These are phyloP conservation scores for Alternaria ventricosa DNA, from an alignment of 2,329 filamentous ascomycete species.

Conservation along the genomic window DNA sequence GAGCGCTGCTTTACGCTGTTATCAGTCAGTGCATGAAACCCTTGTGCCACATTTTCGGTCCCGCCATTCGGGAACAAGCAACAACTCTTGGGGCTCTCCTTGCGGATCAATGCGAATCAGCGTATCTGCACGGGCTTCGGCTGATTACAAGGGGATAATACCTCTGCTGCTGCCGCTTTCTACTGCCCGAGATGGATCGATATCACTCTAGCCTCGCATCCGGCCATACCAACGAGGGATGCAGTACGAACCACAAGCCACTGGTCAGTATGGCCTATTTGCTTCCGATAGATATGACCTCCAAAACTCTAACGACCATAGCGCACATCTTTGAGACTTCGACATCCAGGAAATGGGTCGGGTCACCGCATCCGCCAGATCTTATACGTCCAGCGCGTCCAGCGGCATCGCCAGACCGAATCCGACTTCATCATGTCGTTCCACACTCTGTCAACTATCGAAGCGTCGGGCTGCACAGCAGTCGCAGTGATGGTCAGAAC, in stretches of 20 bases:
- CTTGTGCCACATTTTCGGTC: not conserved
- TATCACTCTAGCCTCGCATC: not conserved
- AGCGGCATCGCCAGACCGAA: not conserved
- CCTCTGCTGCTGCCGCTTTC: not conserved
- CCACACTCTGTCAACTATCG: too few species aligned
- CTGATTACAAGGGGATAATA: too few species aligned
- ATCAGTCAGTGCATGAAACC: not conserved
- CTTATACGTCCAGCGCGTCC: not conserved
- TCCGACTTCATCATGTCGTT: too few species aligned
- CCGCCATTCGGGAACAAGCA: not conserved
- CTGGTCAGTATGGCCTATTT: not conserved
- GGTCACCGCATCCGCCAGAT: not conserved
- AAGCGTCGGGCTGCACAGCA: too few species aligned
- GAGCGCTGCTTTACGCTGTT: not conserved
- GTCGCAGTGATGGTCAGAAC: not conserved
- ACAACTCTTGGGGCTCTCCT: too few species aligned
- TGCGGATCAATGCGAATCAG: not conserved
- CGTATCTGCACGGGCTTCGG: not conserved
- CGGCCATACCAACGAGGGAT: not conserved
- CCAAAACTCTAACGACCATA: not conserved
- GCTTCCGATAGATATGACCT: not conserved
- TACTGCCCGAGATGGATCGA: not conserved
- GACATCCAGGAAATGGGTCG: not conserved
- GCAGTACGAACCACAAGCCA: not conserved
- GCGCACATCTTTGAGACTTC: not conserved